Conservation (phyloP, 2,329 filamentous ascomycete species). For the Ascochyta fabae region DNA sequence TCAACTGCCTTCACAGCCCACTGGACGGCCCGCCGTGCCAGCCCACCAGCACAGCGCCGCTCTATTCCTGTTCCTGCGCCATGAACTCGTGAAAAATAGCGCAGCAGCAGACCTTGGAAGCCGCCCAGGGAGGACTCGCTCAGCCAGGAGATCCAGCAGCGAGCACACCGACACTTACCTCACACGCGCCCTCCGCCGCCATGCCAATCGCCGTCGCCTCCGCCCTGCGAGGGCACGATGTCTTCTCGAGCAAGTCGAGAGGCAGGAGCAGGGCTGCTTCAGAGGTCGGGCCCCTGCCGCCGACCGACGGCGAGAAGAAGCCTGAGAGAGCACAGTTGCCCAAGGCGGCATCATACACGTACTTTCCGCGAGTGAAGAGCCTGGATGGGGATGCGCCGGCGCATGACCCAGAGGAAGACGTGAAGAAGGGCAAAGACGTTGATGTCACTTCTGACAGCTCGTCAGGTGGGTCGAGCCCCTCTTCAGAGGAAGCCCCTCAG, state of each 20-base stretch:
- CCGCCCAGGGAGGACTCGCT: slow-evolving; percentile 12
- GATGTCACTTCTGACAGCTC: slow-evolving; percentile 49
- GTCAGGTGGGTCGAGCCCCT: slow-evolving; percentile 54
- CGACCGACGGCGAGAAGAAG: slow-evolving; percentile 22
- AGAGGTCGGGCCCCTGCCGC: slow-evolving; percentile 35
- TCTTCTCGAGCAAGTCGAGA: slow-evolving; percentile 38
- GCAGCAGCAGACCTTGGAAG: slow-evolving; percentile 8
- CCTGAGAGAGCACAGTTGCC: slow-evolving; percentile 40
- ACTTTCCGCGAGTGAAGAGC: slow-evolving; percentile 49
- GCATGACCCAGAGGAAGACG: slow-evolving; percentile 38
- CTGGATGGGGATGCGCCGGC: slow-evolving; percentile 40
- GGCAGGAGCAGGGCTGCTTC: slow-evolving; percentile 43
- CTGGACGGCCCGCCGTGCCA: slow-evolving; percentile 25
- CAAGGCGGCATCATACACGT: slow-evolving; percentile 51
- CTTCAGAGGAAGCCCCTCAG: slow-evolving; percentile 45
- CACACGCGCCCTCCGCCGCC: slow-evolving; percentile 19
- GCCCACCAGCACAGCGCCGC: slow-evolving; percentile 19
- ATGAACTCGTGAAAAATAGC: slow-evolving; percentile 28
- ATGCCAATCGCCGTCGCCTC: slow-evolving; percentile 45
- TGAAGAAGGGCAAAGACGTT: slow-evolving; percentile 32
- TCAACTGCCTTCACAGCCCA: slow-evolving; percentile 20
- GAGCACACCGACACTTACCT: slow-evolving; percentile 13
- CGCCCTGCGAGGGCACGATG: slow-evolving; percentile 38
- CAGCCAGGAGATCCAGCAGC: slow-evolving; percentile 6
- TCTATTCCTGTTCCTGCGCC: slow-evolving; percentile 22